These are phyloP conservation scores for Dothidotthia symphoricarpi DNA, from an alignment of 2,329 filamentous ascomycete genomes.

Conservation along the genomic window DNA sequence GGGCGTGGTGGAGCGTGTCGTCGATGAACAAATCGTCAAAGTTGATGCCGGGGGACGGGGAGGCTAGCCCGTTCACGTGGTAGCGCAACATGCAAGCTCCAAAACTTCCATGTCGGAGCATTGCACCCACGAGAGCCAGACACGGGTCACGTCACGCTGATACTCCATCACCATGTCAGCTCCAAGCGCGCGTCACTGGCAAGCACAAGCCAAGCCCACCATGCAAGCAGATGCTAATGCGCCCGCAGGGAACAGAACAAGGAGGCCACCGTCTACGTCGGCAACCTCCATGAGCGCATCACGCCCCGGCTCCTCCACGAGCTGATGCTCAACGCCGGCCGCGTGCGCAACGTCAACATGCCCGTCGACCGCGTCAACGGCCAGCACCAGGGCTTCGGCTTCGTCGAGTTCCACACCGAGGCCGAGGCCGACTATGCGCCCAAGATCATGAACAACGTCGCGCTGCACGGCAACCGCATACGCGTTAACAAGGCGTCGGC, in stretches of 20 bases:
- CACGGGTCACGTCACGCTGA: not conserved
- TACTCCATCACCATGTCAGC: conserved; percentile 53
- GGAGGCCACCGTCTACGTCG: conserved; percentile 95
- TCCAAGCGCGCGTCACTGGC: conserved; percentile 71
- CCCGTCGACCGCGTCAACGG: conserved; percentile 98
- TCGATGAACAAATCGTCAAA: conserved; percentile 22
- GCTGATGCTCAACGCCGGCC: conserved; percentile 95
- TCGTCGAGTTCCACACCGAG: conserved; percentile 96
- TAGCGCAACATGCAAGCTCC: conserved; percentile 19
- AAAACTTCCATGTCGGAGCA: conserved; percentile 18
- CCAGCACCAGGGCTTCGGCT: conserved; percentile 95
- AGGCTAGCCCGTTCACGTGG: conserved; percentile 8
- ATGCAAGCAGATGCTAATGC: conserved; percentile 15
- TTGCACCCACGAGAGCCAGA: conserved; percentile 1
- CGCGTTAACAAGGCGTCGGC: conserved; percentile 93
- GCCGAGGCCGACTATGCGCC: conserved; percentile 96
- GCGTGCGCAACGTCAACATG: conserved; percentile 96
- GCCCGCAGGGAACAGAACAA: conserved; percentile 74
- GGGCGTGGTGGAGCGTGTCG: conserved; percentile 11
- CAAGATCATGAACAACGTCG: conserved; percentile 93
- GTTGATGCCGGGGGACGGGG: conserved; percentile 13
- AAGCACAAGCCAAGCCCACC: conserved; percentile 27
- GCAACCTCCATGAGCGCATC: conserved; percentile 96
- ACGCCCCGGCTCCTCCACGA: conserved; percentile 91
- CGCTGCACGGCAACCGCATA: conserved; percentile 89